phyloP scores from a whole-genome alignment of 2,329 filamentous ascomycete genomes.

The Huntiella savannae region DNA sequence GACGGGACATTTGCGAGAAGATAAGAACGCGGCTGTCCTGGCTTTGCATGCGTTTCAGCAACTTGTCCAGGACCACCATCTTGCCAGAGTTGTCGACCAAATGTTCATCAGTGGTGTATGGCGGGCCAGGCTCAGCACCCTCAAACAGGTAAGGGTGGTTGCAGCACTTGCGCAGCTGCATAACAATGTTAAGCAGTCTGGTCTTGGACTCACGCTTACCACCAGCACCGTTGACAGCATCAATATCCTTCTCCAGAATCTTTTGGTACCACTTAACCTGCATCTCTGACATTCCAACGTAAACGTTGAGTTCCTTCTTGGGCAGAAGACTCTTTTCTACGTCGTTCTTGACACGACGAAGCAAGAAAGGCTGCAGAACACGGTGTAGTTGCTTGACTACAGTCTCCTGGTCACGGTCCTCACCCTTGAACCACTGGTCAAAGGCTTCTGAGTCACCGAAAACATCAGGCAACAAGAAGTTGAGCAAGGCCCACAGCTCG shows the following conservation, averaged over 20 bases:
- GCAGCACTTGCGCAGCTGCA: conserved; percentile 97
- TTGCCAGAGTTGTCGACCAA: conserved; percentile 85
- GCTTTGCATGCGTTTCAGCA: conserved; percentile 62
- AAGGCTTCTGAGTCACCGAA: conserved; percentile 95
- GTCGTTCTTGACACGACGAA: conserved; percentile 90
- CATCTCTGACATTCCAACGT: conserved; percentile 98
- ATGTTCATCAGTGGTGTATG: conserved; percentile 96
- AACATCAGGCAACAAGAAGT: conserved; percentile 93
- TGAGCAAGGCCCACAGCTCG: conserved; percentile 91
- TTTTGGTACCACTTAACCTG: conserved; percentile 98
- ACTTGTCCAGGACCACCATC: conserved; percentile 90
- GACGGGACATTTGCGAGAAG: conserved; percentile 97
- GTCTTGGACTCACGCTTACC: conserved; percentile 98
- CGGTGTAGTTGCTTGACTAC: conserved; percentile 91
- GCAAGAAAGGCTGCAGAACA: conserved; percentile 78
- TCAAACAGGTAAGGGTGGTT: conserved; percentile 98
- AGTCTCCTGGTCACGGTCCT: conserved; percentile 78
- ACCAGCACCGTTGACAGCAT: conserved; percentile 89
- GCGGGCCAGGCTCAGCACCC: conserved; percentile 87
- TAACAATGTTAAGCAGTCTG: conserved; percentile 90
- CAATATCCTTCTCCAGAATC: conserved; percentile 96
- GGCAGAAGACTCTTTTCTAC: conserved; percentile 94
- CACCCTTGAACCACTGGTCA: conserved; percentile 91
- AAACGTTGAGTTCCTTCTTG: conserved; percentile 94
- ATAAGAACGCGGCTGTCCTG: conserved; percentile 93